Evolutionary conservation across 148 eudicot species (phyloP).

Genomic region (Linanthus parryae): DNA sequence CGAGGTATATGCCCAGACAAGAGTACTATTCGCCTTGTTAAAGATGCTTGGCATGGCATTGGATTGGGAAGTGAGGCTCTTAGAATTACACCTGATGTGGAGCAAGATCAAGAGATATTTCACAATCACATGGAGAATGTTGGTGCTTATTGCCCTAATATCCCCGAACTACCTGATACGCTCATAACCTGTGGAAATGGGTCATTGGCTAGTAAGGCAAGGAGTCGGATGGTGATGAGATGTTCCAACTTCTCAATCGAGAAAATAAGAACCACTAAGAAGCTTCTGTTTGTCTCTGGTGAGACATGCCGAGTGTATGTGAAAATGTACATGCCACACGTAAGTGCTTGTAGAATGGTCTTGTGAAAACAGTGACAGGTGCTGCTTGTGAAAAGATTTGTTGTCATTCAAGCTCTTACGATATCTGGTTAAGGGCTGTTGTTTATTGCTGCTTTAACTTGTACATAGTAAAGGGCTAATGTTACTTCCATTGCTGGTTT

Average conservation of each 20-base stretch:
- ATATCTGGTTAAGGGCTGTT: too few species aligned
- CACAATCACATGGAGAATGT: too few species aligned
- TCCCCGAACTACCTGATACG: too few species aligned
- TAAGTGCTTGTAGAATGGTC: conserved; percentile 30
- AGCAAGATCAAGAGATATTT: conserved; percentile 13
- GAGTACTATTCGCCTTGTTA: conserved; percentile 56
- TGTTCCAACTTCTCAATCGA: conserved; percentile 21
- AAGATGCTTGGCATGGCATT: conserved; percentile 76
- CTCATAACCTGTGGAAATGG: conserved; percentile 22
- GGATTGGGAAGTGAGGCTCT: conserved; percentile 61
- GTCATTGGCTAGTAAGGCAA: conserved; percentile 17
- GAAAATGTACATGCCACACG: conserved; percentile 17
- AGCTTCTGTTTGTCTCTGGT: conserved; percentile 11
- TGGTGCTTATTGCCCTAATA: conserved; percentile 12
- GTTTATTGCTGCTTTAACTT: background rate
- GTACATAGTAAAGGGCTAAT: background rate
- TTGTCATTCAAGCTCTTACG: too few species aligned
- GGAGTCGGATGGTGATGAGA: conserved; percentile 25
- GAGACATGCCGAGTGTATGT: conserved; percentile 13
- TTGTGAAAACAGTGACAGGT: conserved; percentile 13
- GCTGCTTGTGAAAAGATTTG: too few species aligned
- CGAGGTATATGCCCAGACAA: conserved; percentile 48
- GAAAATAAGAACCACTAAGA: conserved; percentile 13
- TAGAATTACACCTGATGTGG: conserved; percentile 26
- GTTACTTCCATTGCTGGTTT: too few species aligned